Evolutionary conservation across 768 basidiomycete genomes (phyloP), one percentile per base, ranked within the genome.

Genomic region (Naganishia kalamii): DNA sequence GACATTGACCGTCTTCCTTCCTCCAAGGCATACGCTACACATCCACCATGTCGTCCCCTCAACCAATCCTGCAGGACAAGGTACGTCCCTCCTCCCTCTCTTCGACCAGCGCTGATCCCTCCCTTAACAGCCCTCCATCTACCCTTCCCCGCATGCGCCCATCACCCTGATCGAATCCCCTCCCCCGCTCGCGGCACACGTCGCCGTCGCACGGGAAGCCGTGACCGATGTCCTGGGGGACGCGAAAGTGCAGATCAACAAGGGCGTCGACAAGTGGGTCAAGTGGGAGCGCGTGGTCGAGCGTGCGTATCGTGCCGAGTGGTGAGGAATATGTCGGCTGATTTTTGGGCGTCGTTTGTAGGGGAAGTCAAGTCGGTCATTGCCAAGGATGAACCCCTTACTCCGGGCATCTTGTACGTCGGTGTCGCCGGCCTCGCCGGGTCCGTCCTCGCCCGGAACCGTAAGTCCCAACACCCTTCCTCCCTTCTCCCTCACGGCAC

Each of bases 371-470:
- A 92, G 77, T 84, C 87, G 6, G 84, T 98, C 70, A 79, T 91
- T 15, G 86, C 90, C 0, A 83, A 86, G 0, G 82, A 87, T 60
- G 94, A 97, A 79, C 81, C 86, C 0, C 84, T 96, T 30, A 91
- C 87, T 11, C 93, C 93, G 0, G 90, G 89, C n/a, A 72, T 88
- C 4, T 86, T 97, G 61, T 97, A 94, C 80, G 87, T 90, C 49
- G 90, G 91, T 52, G 84, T 98, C 52, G 86, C 90, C 2, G 86
- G 90, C 15, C 85, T 98, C 51, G 88, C 89, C 3, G 90, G 89
- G 1, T 92, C 92, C 63, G 87, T 98, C 71, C 70, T 97, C 63
- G 85, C 88, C 0, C 87, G 92, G 46, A 88, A 87, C 70, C 86
- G 92, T 68, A 59, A 60, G 77, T 69, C 5, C 2, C 30, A 30